Conservation (phyloP, 257 asterid species). For the Fraxinus pennsylvanica region DNA sequence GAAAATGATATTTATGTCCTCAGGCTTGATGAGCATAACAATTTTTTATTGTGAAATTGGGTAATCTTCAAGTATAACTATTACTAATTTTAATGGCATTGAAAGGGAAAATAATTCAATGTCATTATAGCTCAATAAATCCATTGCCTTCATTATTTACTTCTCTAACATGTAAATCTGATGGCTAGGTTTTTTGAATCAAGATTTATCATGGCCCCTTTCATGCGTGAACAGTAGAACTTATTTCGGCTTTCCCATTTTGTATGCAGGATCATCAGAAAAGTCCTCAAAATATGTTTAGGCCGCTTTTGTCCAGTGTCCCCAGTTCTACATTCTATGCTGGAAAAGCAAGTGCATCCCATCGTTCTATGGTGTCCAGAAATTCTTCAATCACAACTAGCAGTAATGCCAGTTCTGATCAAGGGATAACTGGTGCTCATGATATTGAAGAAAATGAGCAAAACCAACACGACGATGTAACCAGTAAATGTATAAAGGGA, state of each 20-base stretch:
- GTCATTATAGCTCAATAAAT: neutral
- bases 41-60: neutral
- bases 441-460: slow-evolving; percentile 75
- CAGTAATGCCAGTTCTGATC: slow-evolving; percentile 91
- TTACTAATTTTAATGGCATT: neutral
- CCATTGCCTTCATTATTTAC: neutral
- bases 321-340: slow-evolving; percentile 86
- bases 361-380: slow-evolving; percentile 60
- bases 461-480: slow-evolving; percentile 58
- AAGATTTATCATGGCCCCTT: slow-evolving; percentile 1
- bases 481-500: slow-evolving; percentile 44
- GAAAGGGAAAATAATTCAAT: neutral
- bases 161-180: neutral
- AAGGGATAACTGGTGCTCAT: slow-evolving; percentile 58
- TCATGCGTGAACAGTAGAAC: slow-evolving; percentile 15
- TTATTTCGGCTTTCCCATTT: neutral
- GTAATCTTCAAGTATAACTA: neutral
- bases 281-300: slow-evolving; percentile 87
- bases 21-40: neutral
- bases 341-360: slow-evolving; percentile 60
- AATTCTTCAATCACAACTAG: slow-evolving; percentile 90
- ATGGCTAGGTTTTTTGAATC: neutral
- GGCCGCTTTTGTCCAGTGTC: slow-evolving; percentile 94
- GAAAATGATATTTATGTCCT: neutral
- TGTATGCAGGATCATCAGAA: slow-evolving; percentile 74